Conservation (phyloP, 75 land plant species). For the Selaginella moellendorffii region DNA sequence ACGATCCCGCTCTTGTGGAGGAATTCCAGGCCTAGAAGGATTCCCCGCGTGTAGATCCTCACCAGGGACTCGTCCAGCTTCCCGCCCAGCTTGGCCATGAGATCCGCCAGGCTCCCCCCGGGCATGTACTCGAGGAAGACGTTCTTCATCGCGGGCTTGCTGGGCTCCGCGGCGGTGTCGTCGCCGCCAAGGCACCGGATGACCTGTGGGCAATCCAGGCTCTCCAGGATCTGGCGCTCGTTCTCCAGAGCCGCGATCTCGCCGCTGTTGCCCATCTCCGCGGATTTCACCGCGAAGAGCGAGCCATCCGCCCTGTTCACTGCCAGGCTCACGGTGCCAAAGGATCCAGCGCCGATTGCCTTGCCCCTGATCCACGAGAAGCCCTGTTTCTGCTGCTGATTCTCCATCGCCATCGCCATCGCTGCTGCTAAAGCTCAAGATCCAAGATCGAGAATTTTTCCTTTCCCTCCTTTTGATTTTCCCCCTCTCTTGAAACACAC, state of each 20-base stretch:
- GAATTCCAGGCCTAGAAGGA: conserved; percentile 43
- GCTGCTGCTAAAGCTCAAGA: no score
- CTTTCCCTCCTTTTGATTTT: no score
- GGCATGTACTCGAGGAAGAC: conserved; percentile 53
- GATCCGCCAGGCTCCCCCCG: conserved; percentile 42
- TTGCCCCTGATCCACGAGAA: conserved; percentile 39
- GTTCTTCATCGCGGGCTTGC: conserved; percentile 9
- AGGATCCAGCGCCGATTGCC: conserved; percentile 47
- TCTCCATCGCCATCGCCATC: background rate
- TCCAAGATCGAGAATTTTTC: no score
- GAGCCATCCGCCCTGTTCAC: background rate
- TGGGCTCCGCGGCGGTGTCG: conserved; percentile 4
- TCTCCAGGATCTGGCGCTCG: conserved; percentile 25
- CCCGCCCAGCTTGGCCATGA: conserved; percentile 24
- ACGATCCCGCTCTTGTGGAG: conserved; percentile 44
- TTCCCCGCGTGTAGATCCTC: conserved; percentile 19
- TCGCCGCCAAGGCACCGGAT: conserved; percentile 44
- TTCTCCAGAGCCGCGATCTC: conserved; percentile 18
- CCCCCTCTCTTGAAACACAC: no score
- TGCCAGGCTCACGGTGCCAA: conserved; percentile 33
- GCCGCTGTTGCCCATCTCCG: background rate
- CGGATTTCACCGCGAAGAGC: background rate
- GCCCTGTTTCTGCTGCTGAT: background rate
- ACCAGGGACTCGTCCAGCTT: conserved; percentile 27
- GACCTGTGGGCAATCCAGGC: conserved; percentile 26